A percentile compares a stretch with the other conserved stretches of the same genome.
These are phyloP conservation scores for Miscanthus sacchariflorus DNA, from an alignment of 202 grass and related monocot species.

Conservation along the genomic window DNA sequence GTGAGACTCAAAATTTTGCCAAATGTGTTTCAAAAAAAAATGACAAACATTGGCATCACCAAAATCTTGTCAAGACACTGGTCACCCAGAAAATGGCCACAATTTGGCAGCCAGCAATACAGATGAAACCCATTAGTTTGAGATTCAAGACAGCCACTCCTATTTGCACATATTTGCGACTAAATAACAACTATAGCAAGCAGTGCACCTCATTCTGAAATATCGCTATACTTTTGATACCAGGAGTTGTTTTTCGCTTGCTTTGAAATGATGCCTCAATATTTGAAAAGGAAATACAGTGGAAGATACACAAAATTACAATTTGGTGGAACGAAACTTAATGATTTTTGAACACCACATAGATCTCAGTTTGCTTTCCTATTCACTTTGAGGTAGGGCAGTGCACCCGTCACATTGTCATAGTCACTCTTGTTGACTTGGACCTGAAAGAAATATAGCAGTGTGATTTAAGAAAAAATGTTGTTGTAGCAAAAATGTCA, in stretches of 20 bases:
- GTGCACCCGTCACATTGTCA: conserved; percentile 73
- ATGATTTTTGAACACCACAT: conserved; percentile 2
- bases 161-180: no score
- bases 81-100: no score
- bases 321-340: conserved; percentile 34
- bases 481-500: not conserved
- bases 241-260: conserved; percentile 12
- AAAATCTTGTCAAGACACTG: no score
- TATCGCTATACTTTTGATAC: not conserved
- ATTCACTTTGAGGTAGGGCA: conserved; percentile 95
- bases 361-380: conserved; percentile 69
- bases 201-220: no score
- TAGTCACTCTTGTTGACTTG: conserved; percentile 87
- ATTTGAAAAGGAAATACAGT: conserved; percentile 30
- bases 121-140: no score
- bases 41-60: not conserved
- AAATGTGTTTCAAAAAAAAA: not conserved
- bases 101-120: no score
- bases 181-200: no score
- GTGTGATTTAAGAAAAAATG: conserved; percentile 24
- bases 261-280: conserved; percentile 11
- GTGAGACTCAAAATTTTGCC: not conserved
- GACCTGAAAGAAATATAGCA: conserved; percentile 59
- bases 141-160: no score
- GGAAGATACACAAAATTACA: conserved; percentile 62